Base-by-base conservation (phyloP, 2,329 filamentous ascomycete genomes). In the Stenocarpella maydis region DNA sequence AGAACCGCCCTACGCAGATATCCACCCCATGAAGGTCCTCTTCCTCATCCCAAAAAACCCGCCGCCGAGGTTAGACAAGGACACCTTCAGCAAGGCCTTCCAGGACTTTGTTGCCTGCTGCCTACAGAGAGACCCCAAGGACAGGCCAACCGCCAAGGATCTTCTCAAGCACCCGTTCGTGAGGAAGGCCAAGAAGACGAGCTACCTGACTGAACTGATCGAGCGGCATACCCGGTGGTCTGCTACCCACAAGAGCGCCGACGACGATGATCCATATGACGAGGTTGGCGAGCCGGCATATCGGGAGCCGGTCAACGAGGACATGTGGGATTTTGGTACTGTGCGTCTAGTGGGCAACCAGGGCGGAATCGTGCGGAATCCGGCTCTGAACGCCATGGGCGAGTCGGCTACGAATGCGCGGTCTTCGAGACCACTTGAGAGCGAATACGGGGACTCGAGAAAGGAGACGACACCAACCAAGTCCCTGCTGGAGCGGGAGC, bases 301-400 rank as follows among this genome's bases (percentile, higher is more conserved):
- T 69, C 87, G 92, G 41, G 81, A 84, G 72, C 82, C 82, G 21
- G 83, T 88, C 9, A 86, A 91, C 71, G 93, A 98, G 78, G 96
- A 98, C 78, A 89, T 98, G 77, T 99, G 96, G 96, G 96, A 99
- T 79, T 99, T 99, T 83, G 96, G 96, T 52, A 99, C 96, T 0
- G 93, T 99, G 65, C 88, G 95, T 68, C 90, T 97, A 7, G 90
- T 91, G n/a, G 88, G 87, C 39, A 89, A 91, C 66, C 86, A 88
- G 34, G 89, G 90, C 71, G 86, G 85, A 37, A 77, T 88, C 1
- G 76, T 87, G 9, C 82, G 81, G 54, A 82, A 88, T 55, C 85
- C 86, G 0, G 91, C 91, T 3, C 82, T 93, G 60, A 86, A 91
- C 74, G 85, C 90, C 0, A 89, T 97, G 90, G 94, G 93, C 73